Evolutionary conservation across 1,139 yeast genomes (phyloP), one percentile per base, ranked within the genome.

Genomic region (Arxiozyma telluris): DNA sequence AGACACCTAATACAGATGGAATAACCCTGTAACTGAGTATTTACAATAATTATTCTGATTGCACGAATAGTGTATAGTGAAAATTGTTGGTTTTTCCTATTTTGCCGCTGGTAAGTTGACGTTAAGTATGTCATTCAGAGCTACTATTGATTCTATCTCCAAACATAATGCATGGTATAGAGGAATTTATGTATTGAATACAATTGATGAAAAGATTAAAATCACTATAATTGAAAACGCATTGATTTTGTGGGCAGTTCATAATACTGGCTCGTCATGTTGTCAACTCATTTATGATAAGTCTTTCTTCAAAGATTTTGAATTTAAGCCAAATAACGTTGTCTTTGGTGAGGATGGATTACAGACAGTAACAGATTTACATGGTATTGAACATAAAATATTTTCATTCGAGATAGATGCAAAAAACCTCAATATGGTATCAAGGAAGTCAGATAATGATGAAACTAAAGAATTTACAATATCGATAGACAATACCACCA

Each of bases 381-480:
- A 52, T 9, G 64, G 63, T 2, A 50, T 49, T 8, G 58, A 58
- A 21, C 67, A 65, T 45, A 60, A 60, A 47, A 43, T 66, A 3
- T 79, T 76, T 59, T 75, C 82, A 1, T 73, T 81, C 54, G 63
- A 75, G 20, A 71, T 79, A 23, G 74, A 76, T 56, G 76, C 83
- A 1, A 75, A 71, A 54, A 79, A 78, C 61, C 62, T 81, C 45
- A 71, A 78, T 9, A 74, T 80, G 44, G 67, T 81, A 22, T 79
- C 81, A 54, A 74, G 72, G 52, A 78, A 73, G 55, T 70, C 79
- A 23, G 84, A 81, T 50, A 72, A 76, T 38, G 74, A 70, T 27
- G 50, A 53, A 6, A 64, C 69, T 50, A 76, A 73, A 54, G 73
- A 73, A 57, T 67, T 65, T 52, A 64, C 59, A n/a, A 44, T 73